Evolutionary conservation across 139 green algal species (phyloP).

Genomic region (Penium margaritaceum): DNA sequence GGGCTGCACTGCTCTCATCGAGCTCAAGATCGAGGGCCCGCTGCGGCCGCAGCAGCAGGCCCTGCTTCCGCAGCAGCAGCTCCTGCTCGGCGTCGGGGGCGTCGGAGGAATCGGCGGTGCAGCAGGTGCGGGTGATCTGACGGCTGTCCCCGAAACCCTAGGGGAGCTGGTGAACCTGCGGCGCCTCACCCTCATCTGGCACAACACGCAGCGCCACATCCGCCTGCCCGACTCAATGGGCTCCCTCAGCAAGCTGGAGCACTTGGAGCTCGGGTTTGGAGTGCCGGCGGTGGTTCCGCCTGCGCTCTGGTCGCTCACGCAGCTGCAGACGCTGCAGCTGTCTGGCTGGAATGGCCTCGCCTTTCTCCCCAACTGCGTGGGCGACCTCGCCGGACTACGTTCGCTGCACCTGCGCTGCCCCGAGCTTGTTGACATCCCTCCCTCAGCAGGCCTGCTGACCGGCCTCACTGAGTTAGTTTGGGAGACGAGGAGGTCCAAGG

Average conservation of each 20-base stretch:
- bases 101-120: not conserved
- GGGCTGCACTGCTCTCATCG: not conserved
- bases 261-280: constrained; percentile 1
- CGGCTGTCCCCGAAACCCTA: not conserved
- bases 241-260: not conserved
- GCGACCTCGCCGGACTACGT: constrained; percentile 5
- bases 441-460: not conserved
- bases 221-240: constrained; percentile 12
- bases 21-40: constrained; percentile 7
- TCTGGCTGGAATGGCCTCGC: constrained; percentile 13
- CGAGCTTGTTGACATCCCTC: constrained; percentile 13
- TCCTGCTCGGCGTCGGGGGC: not conserved
- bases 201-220: not conserved
- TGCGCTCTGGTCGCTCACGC: constrained; percentile 12
- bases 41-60: not conserved
- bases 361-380: constrained; percentile 25
- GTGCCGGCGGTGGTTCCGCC: not conserved
- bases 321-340: not conserved
- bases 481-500: constrained; percentile 1
- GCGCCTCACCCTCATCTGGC: constrained; percentile 6
- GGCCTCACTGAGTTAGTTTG: constrained; percentile 4
- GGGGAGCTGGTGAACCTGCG: not conserved
- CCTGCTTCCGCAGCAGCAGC: not conserved
- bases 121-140: not conserved
- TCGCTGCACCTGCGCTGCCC: constrained; percentile 9